Evolutionary conservation across 768 basidiomycete genomes (phyloP).

Genomic region (Rossbeevera mucosa): DNA sequence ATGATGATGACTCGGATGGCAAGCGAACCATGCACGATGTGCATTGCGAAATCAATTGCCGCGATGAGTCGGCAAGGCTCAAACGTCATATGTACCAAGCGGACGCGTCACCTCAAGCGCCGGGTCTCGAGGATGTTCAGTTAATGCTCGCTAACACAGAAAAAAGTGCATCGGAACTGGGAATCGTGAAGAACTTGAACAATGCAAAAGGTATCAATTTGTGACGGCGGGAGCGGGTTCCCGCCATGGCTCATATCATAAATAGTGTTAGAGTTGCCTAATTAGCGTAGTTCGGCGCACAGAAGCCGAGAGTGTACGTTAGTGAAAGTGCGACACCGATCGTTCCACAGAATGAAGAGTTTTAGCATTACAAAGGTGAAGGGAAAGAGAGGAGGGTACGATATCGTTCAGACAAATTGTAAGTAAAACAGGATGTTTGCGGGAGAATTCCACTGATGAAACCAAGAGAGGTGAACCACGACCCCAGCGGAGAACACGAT

Average conservation of each 20-base stretch:
- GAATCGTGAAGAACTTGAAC: too few species aligned
- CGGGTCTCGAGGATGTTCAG: not conserved
- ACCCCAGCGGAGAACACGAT: not conserved
- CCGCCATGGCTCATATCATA: not conserved
- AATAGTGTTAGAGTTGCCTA: not conserved
- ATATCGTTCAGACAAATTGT: not conserved
- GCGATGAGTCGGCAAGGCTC: not conserved
- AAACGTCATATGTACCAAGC: too few species aligned
- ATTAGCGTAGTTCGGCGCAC: not conserved
- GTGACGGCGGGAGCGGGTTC: not conserved
- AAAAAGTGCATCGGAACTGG: too few species aligned
- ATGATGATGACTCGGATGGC: too few species aligned
- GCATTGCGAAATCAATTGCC: not conserved
- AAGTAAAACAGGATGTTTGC: not conserved
- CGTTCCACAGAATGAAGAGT: not conserved
- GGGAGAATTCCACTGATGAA: not conserved
- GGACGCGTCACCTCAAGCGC: not conserved
- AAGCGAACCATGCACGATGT: not conserved
- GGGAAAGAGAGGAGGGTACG: not conserved
- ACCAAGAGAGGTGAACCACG: not conserved
- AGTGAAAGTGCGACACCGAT: not conserved
- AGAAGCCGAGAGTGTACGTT: not conserved
- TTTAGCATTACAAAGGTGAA: not conserved
- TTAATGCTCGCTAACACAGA: not conserved
- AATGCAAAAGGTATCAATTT: too few species aligned